Percentiles rank a stretch among this genome's conserved stretches.
phyloP scores from a whole-genome alignment of 176 grass and related monocot genomes.

The Carex pumila region DNA sequence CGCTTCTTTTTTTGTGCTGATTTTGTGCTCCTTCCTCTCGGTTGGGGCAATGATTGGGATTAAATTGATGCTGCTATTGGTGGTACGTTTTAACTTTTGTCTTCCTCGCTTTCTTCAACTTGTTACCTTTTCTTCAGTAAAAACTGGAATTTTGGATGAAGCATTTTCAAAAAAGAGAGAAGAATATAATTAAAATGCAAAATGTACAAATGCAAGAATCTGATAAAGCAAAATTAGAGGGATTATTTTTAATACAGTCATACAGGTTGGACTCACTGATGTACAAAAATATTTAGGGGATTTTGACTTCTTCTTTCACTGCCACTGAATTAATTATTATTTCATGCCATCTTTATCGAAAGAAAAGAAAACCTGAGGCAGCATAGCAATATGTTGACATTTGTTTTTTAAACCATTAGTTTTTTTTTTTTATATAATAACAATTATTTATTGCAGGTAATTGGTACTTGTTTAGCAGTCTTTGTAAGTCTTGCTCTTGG shows the following conservation, averaged over 20 bases:
- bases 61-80: slow-evolving; percentile 55
- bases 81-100: slow-evolving; percentile 45
- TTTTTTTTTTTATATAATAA: background rate
- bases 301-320: background rate
- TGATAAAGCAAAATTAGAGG: background rate
- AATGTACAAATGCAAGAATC: background rate
- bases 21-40: slow-evolving; percentile 84
- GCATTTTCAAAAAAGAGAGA: background rate
- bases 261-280: background rate
- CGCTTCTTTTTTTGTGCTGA: slow-evolving; percentile 72
- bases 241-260: background rate
- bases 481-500: slow-evolving; percentile 42
- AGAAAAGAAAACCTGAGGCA: background rate
- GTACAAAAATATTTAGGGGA: background rate
- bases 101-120: background rate
- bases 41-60: slow-evolving; percentile 83
- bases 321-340: background rate
- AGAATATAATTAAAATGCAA: background rate
- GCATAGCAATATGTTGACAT: background rate
- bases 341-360: background rate
- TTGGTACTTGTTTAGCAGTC: slow-evolving; percentile 54
- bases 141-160: background rate
- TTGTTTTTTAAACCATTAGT: background rate
- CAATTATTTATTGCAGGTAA: slow-evolving; percentile 43
- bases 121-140: slow-evolving; percentile 13